Evolutionary conservation across 2,329 filamentous ascomycete species (phyloP), one percentile per base, ranked within the genome.

Genomic region (Colletotrichum plurivorum): DNA sequence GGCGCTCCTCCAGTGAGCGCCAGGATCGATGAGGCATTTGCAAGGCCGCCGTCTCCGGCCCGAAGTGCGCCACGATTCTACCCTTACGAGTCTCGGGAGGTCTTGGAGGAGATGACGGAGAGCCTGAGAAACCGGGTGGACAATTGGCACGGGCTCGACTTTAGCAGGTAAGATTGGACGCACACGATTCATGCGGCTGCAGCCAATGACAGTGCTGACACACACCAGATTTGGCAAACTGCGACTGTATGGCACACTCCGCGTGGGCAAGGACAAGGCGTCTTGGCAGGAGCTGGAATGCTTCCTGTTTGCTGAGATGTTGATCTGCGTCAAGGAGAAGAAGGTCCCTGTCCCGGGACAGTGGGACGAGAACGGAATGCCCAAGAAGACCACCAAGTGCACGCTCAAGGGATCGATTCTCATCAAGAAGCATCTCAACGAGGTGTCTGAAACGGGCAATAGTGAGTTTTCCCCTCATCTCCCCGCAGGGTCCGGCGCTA

Each of bases 271-370:
- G 81, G 96, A 99, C 80, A 94, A 94, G 73, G 88, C 95, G 72
- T 95, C 95, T 7, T 99, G 96, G 96, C 96, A 99, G 83, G 96
- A 98, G 79, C 83, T 99, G 63, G 95, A 99, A 79, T 99, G 96
- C 80, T 99, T 94, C 79, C 87, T 99, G 36, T 99, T 99, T 77
- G 94, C 93, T 5, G 96, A 99, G 83, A 99, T 99, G 96, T 92
- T 99, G 75, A 99, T 99, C 73, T 99, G 96, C 77, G 94, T 99
- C 70, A 99, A 98, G 82, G 96, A 98, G 82, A 98, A 98, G 88
- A 97, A 95, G 83, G 81, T 86, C 9, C 78, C 84, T 73, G 85
- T 69, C 7, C 76, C 87, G 46, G 87, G 89, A 59, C 89, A 93
- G 72, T 95, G 93, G 88, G 92, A 90, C 58, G 89, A 89, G 61